These are phyloP conservation scores for Phytopythium chamaehyphon DNA, from an alignment of 352 stramenopile species.

Conservation along the genomic window DNA sequence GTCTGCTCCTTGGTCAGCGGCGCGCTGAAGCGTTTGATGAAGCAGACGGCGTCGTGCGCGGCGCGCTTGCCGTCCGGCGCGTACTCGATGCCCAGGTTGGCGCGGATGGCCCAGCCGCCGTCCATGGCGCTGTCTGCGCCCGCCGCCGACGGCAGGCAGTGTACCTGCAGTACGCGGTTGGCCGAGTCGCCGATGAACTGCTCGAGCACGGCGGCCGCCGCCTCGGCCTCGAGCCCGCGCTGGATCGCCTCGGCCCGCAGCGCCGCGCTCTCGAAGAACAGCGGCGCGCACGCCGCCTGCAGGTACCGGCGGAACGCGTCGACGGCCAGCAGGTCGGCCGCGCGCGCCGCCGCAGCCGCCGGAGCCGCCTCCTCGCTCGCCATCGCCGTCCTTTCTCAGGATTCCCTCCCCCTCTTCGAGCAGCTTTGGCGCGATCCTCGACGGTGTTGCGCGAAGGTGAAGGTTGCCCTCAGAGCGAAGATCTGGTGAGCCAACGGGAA, in stretches of 20 bases:
- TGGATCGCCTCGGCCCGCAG: constrained; percentile 41
- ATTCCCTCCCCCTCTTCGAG: constrained; percentile 5
- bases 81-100: constrained; percentile 82
- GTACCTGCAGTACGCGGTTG: constrained; percentile 70
- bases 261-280: constrained; percentile 51
- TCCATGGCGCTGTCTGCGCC: constrained; percentile 16
- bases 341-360: constrained; percentile 13
- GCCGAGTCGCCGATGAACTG: constrained; percentile 66
- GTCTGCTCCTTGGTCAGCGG: constrained; percentile 61
- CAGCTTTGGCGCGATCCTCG: too few species aligned
- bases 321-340: constrained; percentile 36
- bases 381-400: constrained; percentile 20
- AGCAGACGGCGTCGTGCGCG: constrained; percentile 77
- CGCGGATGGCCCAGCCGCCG: constrained; percentile 30
- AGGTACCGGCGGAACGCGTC: constrained; percentile 55
- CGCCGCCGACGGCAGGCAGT: constrained; percentile 38
- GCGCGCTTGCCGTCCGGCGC: constrained; percentile 42
- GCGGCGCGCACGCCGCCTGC: constrained; percentile 55
- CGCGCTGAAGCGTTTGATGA: constrained; percentile 81
- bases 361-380: constrained; percentile 21
- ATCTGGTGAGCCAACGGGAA: too few species aligned
- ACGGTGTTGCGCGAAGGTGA: too few species aligned
- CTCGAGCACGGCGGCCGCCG: constrained; percentile 42
- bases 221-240: constrained; percentile 28
- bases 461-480: too few species aligned